These are phyloP conservation scores for Starmera pachycereana DNA, from an alignment of 805 yeast genomes.

Conservation along the genomic window DNA sequence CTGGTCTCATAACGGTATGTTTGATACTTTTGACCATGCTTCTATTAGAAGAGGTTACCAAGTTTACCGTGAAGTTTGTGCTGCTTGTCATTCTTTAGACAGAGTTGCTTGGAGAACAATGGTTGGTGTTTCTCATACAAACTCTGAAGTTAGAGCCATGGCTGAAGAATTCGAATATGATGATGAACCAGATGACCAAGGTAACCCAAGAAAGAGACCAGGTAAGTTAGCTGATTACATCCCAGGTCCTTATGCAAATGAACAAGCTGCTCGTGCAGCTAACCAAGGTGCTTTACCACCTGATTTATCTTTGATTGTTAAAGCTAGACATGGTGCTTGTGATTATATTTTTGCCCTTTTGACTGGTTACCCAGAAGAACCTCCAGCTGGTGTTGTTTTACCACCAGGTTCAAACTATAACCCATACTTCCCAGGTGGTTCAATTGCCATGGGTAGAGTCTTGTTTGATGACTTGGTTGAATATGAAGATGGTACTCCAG, in stretches of 20 bases:
- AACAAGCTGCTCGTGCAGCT: conserved; percentile 99
- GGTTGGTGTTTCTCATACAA: conserved; percentile 93
- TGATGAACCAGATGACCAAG: conserved; percentile 98
- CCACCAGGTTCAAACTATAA: conserved; percentile 96
- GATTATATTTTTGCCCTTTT: conserved; percentile 91
- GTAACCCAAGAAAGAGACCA: conserved; percentile 94
- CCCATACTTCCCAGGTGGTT: conserved; percentile 99
- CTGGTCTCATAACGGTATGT: conserved; percentile 93
- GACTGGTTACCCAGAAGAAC: conserved; percentile 98
- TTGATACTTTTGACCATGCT: conserved; percentile 86
- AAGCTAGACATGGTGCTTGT: conserved; percentile 97
- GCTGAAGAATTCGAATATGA: conserved; percentile 96
- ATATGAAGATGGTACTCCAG: conserved; percentile 98
- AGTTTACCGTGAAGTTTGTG: conserved; percentile 97
- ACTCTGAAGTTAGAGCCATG: conserved; percentile 83
- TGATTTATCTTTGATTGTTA: conserved; percentile 91
- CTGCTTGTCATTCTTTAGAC: conserved; percentile 95
- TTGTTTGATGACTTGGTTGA: conserved; percentile 95
- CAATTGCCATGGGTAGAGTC: conserved; percentile 99
- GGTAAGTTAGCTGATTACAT: conserved; percentile 95
- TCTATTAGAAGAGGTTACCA: conserved; percentile 98
- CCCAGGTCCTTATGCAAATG: conserved; percentile 94
- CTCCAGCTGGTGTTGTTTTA: conserved; percentile 92
- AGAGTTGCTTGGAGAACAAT: conserved; percentile 97
- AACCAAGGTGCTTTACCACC: conserved; percentile 99